Evolutionary conservation across 257 asterid genomes (phyloP).

Genomic region (Petrea volubilis): DNA sequence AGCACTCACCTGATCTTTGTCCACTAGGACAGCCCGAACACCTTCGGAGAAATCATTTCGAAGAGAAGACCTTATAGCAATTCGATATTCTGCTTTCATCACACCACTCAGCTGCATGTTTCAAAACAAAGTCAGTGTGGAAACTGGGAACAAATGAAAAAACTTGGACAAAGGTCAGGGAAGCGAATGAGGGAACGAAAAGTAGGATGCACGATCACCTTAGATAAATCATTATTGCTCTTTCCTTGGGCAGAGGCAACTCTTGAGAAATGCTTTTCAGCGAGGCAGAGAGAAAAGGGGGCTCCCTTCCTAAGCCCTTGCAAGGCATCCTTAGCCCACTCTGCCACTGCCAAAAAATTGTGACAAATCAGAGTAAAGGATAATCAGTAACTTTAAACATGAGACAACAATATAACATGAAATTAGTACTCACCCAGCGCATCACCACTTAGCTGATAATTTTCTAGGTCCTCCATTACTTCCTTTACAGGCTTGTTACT

Average conservation of each 20-base stretch:
- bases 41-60: constrained; percentile 89
- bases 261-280: constrained; percentile 66
- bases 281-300: constrained; percentile 88
- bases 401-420: not conserved
- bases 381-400: constrained; percentile 6
- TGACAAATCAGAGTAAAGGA: constrained; percentile 6
- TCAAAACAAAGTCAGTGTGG: constrained; percentile 17
- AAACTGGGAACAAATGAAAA: constrained; percentile 3
- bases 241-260: constrained; percentile 73
- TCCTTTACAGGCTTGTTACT: constrained; percentile 67
- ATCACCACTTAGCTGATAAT: constrained; percentile 78
- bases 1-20: constrained; percentile 86
- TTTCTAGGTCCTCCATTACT: constrained; percentile 72
- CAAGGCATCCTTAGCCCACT: constrained; percentile 95
- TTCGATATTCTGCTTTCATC: constrained; percentile 85
- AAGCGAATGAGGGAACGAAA: constrained; percentile 15
- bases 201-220: constrained; percentile 40
- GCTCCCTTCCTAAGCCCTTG: constrained; percentile 93
- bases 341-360: constrained; percentile 62
- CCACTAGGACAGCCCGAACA: constrained; percentile 94
- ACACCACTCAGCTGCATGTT: constrained; percentile 73
- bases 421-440: constrained; percentile 55
- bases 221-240: constrained; percentile 54
- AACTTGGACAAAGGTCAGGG: constrained; percentile 2
- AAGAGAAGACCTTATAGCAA: constrained; percentile 75